Conservation (phyloP, 768 basidiomycete species). For the Lactarius trivialis region DNA sequence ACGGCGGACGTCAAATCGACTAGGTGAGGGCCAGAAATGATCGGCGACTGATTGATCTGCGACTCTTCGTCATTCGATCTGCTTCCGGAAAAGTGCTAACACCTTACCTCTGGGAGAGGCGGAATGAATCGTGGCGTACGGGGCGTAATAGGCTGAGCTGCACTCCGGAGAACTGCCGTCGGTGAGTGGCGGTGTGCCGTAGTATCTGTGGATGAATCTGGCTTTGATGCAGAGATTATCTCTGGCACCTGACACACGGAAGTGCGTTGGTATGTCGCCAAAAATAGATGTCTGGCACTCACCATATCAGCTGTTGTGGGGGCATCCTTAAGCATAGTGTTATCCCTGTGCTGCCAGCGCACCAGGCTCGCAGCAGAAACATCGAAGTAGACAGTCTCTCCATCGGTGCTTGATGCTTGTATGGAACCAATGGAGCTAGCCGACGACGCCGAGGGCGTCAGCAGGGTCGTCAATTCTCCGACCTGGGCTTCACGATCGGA, state of each 20-base stretch:
- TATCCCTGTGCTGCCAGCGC: conserved; percentile 13
- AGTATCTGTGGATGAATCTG: background rate
- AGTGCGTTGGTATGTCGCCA: background rate
- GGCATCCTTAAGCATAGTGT: background rate
- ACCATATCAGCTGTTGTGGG: background rate
- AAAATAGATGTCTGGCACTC: background rate
- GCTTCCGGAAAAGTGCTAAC: background rate
- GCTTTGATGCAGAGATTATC: background rate
- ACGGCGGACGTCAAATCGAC: background rate
- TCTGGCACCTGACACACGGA: background rate
- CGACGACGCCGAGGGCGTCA: background rate
- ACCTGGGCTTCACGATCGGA: background rate
- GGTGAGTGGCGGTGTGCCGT: background rate
- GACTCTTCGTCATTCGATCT: background rate
- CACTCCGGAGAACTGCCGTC: background rate
- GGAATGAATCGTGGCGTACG: background rate
- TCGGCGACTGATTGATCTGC: conserved; percentile 9
- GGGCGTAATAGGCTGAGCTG: background rate
- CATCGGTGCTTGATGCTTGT: background rate
- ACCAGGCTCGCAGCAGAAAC: background rate
- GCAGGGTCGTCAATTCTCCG: background rate
- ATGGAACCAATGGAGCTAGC: background rate
- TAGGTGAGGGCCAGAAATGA: conserved; percentile 4
- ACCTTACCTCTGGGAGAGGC: conserved; percentile 6
- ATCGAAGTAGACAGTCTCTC: background rate